These are phyloP conservation scores for Saitozyma sp. DNA, from an alignment of 768 basidiomycete species.

Conservation along the genomic window DNA sequence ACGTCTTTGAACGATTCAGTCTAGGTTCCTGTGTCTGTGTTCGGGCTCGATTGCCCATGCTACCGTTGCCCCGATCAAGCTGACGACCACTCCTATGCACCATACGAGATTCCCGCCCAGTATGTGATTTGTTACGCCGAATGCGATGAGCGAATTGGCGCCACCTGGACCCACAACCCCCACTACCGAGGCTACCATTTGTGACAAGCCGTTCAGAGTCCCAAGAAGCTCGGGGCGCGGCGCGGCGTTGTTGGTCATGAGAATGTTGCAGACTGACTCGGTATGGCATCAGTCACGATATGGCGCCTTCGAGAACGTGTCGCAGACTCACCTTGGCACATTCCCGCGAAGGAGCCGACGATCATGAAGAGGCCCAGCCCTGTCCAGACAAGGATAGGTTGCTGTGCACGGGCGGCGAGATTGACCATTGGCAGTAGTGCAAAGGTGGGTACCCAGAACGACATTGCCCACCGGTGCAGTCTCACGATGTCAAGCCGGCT, in stretches of 20 bases:
- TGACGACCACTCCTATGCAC: background rate
- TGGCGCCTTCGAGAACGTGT: too few species aligned
- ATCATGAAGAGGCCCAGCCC: slow-evolving; percentile 19
- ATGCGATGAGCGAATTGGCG: slow-evolving; percentile 26
- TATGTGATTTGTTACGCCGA: slow-evolving; percentile 28
- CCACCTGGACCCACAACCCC: slow-evolving; percentile 33
- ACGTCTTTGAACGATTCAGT: too few species aligned
- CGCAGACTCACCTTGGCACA: slow-evolving; percentile 32
- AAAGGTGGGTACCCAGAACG: slow-evolving; percentile 32
- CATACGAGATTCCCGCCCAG: slow-evolving; percentile 33
- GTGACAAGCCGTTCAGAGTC: slow-evolving; percentile 34
- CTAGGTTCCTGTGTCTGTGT: too few species aligned
- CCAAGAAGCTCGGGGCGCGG: slow-evolving; percentile 27
- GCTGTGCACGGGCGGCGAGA: slow-evolving; percentile 17
- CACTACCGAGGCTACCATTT: slow-evolving; percentile 30
- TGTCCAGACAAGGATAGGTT: slow-evolving; percentile 21
- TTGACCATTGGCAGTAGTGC: slow-evolving; percentile 30
- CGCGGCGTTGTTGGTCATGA: slow-evolving; percentile 36
- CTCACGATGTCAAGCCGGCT: slow-evolving; percentile 19
- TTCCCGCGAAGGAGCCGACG: slow-evolving; percentile 22
- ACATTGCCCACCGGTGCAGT: slow-evolving; percentile 21
- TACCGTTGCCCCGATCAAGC: too few species aligned
- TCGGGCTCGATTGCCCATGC: too few species aligned
- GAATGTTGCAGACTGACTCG: slow-evolving; percentile 29
- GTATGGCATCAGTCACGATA: too few species aligned